These are phyloP conservation scores for Lithocarpus polystachyus DNA, from an alignment of 306 rosid species.

Conservation along the genomic window DNA sequence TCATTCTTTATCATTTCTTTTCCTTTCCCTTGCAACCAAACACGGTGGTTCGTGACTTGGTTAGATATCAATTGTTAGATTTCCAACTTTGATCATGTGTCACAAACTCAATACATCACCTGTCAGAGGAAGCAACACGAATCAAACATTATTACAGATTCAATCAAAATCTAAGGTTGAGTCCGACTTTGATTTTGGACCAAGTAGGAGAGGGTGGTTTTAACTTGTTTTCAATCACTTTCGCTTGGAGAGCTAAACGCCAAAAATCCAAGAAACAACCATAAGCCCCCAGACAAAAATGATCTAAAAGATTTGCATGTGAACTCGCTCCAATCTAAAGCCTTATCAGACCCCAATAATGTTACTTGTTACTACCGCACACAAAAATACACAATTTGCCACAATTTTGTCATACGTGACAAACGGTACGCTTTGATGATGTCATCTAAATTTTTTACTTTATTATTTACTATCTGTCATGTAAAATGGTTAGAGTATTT, in stretches of 20 bases:
- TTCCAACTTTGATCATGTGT: too few relatives aligned
- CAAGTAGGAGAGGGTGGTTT: background rate
- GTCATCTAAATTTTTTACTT: too few relatives aligned
- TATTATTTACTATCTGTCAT: too few relatives aligned
- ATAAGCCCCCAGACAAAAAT: background rate
- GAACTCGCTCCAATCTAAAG: background rate
- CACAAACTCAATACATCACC: too few relatives aligned
- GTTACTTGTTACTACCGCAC: too few relatives aligned
- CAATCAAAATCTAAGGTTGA: background rate
- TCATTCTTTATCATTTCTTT: too few relatives aligned
- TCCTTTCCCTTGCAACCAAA: too few relatives aligned
- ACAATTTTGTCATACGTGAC: too few relatives aligned
- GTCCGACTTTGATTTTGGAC: background rate
- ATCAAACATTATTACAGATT: background rate
- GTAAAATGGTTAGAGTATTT: accelerated
- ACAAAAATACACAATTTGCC: too few relatives aligned
- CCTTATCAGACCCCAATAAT: background rate
- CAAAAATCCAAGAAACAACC: background rate
- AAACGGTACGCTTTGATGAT: too few relatives aligned
- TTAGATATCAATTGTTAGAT: too few relatives aligned
- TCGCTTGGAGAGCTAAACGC: background rate
- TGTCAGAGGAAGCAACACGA: background rate
- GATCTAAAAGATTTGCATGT: conserved; percentile 10
- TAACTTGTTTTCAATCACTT: conserved; percentile 4
- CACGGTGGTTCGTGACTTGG: too few relatives aligned